Evolutionary conservation across 441 rosid genomes (phyloP), one percentile per base, ranked within the genome.

Genomic region (Pelargonium australe): DNA sequence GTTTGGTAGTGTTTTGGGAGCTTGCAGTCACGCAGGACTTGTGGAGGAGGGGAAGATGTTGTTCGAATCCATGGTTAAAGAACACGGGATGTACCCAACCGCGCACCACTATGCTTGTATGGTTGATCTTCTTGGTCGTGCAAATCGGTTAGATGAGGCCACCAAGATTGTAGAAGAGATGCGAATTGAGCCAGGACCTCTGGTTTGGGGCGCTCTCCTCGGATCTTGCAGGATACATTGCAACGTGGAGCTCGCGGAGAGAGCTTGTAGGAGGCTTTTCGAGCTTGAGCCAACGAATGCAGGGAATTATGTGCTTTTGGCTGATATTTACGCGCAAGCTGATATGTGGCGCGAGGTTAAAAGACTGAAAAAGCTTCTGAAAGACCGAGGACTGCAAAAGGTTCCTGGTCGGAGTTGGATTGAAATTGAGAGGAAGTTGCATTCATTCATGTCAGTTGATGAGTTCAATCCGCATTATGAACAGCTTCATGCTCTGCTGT

Each of bases 91-190:
- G 28, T 43, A 64, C 61, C 89, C 93, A 67, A 81, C 77, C 3
- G 83, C 80, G 17, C 89, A 86, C 80, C 93, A 87, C 75, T 87
- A 87, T 70, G 90, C 93, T 72, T 82, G 90, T 79, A 84, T 86
- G 93, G 93, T 87, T 51, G 93, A 86, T 78, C 86, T 87, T 67
- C 86, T 86, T 41, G 93, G 93, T 31, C 81, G 93, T 63, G 90
- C 93, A 28, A 86, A 86, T 80, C 74, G 78, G 77, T 75, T 87
- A 75, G 86, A 83, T 20, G 93, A 84, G 69, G 93, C 93, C 23
- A 81, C 82, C 65, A 80, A 76, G 78, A 75, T 87, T 31, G 79
- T 87, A 34, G 82, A 78, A 60, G 86, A 82, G 9, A 87, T 93
- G 92, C 79, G 95, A 76, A 85, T 70, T 31, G 89, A 87, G 61